Evolutionary conservation across 768 basidiomycete species (phyloP), one percentile per base, ranked within the genome.

Genomic region (Tremella fuciformis): DNA sequence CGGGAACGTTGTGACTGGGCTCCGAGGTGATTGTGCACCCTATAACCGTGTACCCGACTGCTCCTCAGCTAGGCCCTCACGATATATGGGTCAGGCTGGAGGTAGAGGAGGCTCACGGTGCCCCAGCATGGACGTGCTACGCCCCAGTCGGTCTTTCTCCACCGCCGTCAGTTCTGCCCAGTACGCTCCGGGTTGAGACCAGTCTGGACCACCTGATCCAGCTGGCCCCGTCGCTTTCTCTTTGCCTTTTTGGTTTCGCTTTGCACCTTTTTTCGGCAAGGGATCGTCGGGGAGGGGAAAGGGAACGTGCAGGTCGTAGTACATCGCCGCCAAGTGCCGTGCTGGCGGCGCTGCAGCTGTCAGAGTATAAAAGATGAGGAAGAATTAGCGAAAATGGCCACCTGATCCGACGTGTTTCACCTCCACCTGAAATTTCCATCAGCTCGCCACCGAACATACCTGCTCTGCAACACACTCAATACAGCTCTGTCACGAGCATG

Each of bases 221-320:
- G 34, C 26, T 21, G 57, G 8, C 8, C 53, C 29, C 3, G 41
- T 22, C 13, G 62, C 60, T 53, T 60, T 62, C 1, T 25, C 61
- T 59, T 75, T 75, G 9, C 65, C 66, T 53, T 71, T 71, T 16
- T 53, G 47, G 26, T 62, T 66, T 16, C 64, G 53, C 50, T 63
- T 64, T 16, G 46, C 55, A 7, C 25, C 39, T n/a, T 51, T 57
- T 26, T 53, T 51, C 3, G 58, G 42, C 1, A 41, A 4, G 8
- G 21, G 15, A 15, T 50, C 39, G 16, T 48, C 37, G 13, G 68
- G 51, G 11, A 64, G 6, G 2, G 73, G 71, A 60, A 70, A 75
- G 24, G 70, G 73, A 1, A 70, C 46, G 50, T 58, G 70, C 2
- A 75, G 67, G 59, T 75, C 70, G 48, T 65, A 70, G 48, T 70